Conservation (phyloP, 495 filamentous ascomycete genomes). For the Oidiodendron maius region DNA sequence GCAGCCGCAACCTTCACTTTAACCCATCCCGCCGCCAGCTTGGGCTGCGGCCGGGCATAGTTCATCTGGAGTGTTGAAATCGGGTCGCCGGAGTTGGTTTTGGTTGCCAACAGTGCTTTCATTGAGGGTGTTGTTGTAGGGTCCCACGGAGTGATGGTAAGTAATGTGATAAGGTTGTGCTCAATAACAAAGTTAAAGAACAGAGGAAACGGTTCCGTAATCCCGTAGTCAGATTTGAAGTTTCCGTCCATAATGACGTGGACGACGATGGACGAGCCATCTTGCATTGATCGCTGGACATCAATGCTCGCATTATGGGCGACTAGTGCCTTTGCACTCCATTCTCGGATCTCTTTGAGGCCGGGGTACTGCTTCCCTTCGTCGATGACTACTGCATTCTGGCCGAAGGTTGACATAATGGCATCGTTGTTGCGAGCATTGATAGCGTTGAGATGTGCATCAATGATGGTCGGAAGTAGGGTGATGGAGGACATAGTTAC, state of each 20-base stretch:
- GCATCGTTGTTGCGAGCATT: background rate
- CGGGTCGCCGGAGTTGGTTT: too few species aligned
- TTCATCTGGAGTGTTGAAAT: too few species aligned
- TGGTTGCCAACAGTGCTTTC: too few species aligned
- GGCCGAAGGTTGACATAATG: background rate
- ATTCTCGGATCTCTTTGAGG: background rate
- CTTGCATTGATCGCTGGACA: slow-evolving; percentile 3
- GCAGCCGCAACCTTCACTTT: too few species aligned
- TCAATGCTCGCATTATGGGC: background rate
- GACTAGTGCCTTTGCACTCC: background rate
- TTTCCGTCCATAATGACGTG: slow-evolving; percentile 15
- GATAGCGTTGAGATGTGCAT: background rate
- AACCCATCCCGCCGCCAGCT: too few species aligned
- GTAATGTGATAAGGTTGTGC: too few species aligned
- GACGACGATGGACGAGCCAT: slow-evolving; percentile 3
- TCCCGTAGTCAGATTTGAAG: slow-evolving; percentile 19
- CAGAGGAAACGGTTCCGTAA: slow-evolving; percentile 20
- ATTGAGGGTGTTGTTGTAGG: too few species aligned
- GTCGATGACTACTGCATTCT: background rate
- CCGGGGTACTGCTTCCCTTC: slow-evolving; percentile 2
- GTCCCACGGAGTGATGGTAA: too few species aligned
- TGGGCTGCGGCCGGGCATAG: too few species aligned
- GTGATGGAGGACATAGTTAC: background rate
- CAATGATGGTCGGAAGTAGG: background rate
- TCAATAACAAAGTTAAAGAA: slow-evolving; percentile 23